These are phyloP conservation scores for Lactarius sp. DNA, from an alignment of 768 basidiomycete genomes.

Conservation along the genomic window DNA sequence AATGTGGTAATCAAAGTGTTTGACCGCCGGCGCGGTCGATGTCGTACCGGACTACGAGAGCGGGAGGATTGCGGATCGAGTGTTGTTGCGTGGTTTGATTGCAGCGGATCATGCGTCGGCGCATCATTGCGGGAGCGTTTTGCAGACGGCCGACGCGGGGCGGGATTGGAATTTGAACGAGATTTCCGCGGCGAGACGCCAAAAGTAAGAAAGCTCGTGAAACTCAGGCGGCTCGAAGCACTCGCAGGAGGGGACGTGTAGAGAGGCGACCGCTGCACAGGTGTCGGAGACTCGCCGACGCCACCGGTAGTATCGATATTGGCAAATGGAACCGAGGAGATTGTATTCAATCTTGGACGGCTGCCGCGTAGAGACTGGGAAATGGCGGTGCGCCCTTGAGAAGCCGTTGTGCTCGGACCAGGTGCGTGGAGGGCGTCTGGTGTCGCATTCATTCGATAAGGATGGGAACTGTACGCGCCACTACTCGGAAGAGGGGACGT, in stretches of 20 bases:
- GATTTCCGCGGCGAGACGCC: constrained; percentile 26
- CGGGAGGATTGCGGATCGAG: neutral
- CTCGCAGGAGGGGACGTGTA: constrained; percentile 17
- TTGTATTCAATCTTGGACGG: constrained; percentile 24
- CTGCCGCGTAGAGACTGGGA: constrained; percentile 33
- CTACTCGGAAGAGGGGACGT: constrained; percentile 27
- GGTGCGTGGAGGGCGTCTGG: neutral
- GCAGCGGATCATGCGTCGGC: constrained; percentile 22
- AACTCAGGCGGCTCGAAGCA: constrained; percentile 42
- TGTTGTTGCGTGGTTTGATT: constrained; percentile 26
- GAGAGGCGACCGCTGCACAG: constrained; percentile 32
- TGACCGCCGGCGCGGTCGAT: constrained; percentile 22
- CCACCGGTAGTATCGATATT: constrained; percentile 49
- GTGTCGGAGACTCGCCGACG: constrained; percentile 59
- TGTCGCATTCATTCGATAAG: constrained; percentile 11
- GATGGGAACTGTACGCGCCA: constrained; percentile 17
- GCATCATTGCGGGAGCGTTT: constrained; percentile 5
- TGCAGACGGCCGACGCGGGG: neutral
- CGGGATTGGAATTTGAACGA: constrained; percentile 10
- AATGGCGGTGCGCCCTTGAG: constrained; percentile 7
- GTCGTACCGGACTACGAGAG: constrained; percentile 6
- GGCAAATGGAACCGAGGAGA: constrained; percentile 40
- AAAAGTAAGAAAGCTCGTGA: constrained; percentile 51
- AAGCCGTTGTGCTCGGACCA: neutral
- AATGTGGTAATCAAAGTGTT: constrained; percentile 24